These are phyloP conservation scores for Wallemia mellicola DNA, from an alignment of 1,284 basidiomycete genomes.

Conservation along the genomic window DNA sequence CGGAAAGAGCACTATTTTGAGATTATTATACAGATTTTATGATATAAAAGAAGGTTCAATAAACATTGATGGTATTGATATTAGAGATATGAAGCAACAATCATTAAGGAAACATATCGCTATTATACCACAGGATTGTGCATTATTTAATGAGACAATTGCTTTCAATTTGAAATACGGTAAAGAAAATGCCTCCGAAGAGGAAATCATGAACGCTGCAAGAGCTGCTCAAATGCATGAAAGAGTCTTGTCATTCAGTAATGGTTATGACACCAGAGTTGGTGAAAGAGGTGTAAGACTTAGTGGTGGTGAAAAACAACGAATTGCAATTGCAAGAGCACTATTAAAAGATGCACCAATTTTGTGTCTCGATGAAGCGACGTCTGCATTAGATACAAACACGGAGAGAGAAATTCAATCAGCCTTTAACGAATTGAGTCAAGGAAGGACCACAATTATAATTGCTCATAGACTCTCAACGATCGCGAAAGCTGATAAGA, in stretches of 20 bases:
- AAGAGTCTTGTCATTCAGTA: slow-evolving; percentile 41
- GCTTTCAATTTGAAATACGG: slow-evolving; percentile 34
- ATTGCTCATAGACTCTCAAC: slow-evolving; percentile 51
- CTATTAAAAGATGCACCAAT: slow-evolving; percentile 61
- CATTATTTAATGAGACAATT: slow-evolving; percentile 56
- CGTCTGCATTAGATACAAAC: slow-evolving; percentile 43
- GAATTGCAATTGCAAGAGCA: slow-evolving; percentile 58
- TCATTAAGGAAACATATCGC: slow-evolving; percentile 50
- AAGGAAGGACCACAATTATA: slow-evolving; percentile 39
- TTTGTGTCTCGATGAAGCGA: slow-evolving; percentile 42
- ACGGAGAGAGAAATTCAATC: slow-evolving; percentile 62
- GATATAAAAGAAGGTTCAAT: slow-evolving; percentile 37
- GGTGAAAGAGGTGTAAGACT: slow-evolving; percentile 55
- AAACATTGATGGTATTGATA: slow-evolving; percentile 35
- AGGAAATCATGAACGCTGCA: slow-evolving; percentile 40
- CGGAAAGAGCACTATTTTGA: slow-evolving; percentile 27
- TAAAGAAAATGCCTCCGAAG: slow-evolving; percentile 30
- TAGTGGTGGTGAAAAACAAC: slow-evolving; percentile 51
- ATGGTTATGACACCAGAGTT: slow-evolving; percentile 40
- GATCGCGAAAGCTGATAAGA: slow-evolving; percentile 42
- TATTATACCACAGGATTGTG: slow-evolving; percentile 47
- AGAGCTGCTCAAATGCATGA: slow-evolving; percentile 54
- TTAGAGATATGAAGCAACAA: slow-evolving; percentile 47
- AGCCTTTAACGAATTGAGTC: slow-evolving; percentile 17
- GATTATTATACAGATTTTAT: slow-evolving; percentile 65